Conservation (phyloP, 2,329 filamentous ascomycete genomes). For the Cercospora sp. region DNA sequence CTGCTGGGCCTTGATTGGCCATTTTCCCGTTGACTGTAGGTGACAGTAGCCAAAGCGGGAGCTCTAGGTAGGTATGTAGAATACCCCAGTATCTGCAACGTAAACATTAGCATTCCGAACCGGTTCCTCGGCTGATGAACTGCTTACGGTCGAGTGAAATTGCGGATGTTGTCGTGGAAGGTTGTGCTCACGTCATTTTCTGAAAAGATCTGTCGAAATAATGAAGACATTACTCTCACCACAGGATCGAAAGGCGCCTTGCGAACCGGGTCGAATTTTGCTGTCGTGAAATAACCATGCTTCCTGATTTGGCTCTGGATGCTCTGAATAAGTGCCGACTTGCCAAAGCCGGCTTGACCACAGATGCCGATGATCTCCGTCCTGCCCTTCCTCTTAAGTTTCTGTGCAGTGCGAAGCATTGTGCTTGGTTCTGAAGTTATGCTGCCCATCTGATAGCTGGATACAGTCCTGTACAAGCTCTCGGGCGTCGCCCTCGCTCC, state of each 20-base stretch:
- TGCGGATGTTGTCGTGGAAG: conserved; percentile 60
- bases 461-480: conserved; percentile 26
- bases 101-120: not conserved
- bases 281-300: conserved; percentile 60
- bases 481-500: conserved; percentile 21
- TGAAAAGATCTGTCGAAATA: conserved; percentile 65
- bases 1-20: conserved; percentile 8
- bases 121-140: not conserved
- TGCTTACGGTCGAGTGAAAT: conserved; percentile 51
- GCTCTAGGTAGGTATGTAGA: conserved; percentile 58
- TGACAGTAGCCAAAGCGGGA: conserved; percentile 64
- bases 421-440: conserved; percentile 30
- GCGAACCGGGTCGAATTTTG: conserved; percentile 61
- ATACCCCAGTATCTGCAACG: conserved; percentile 51
- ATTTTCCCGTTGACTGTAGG: conserved; percentile 30
- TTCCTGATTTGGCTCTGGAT: conserved; percentile 58
- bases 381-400: conserved; percentile 54
- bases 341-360: conserved; percentile 60
- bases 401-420: conserved; percentile 46
- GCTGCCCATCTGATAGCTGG: conserved; percentile 20
- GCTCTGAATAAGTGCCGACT: conserved; percentile 60
- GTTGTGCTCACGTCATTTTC: conserved; percentile 62
- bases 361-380: conserved; percentile 61
- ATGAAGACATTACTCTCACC: conserved; percentile 59
- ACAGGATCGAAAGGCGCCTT: conserved; percentile 63